Evolutionary conservation across 768 basidiomycete species (phyloP), one percentile per base, ranked within the genome.

Genomic region (Epithele typhae): DNA sequence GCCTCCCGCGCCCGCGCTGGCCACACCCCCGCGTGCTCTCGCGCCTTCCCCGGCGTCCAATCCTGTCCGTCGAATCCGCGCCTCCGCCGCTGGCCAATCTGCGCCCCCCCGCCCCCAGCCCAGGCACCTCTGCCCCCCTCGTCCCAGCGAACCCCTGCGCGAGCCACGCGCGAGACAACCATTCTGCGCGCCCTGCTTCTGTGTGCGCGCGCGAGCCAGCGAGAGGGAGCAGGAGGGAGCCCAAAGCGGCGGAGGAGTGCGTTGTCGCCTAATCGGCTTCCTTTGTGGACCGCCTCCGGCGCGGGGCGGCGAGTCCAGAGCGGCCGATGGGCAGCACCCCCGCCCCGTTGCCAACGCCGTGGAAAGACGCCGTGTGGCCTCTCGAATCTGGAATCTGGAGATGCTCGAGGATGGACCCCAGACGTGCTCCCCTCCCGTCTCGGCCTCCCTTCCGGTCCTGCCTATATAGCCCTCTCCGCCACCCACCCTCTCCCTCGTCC

Each of bases 251-350:
- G n/a, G n/a, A n/a, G n/a, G n/a, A n/a, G 43, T 46, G 45, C 36
- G 36, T 36, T 46, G 50, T 21, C 21, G 15, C 49, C 45, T 32
- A 46, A 43, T 38, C 30, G 27, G 45, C 44, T 30, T 27, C 38
- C 50, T 51, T 51, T 51, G 50, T 51, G 40, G n/a, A n/a, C n/a
- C n/a, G n/a, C n/a, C 41, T 46, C 44, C 45, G 38, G 11, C 37
- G 35, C 44, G 22, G 44, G 27, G 18, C 6, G 27, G 27, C 27
- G 8, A 7, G 27, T 15, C 46, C 23, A 40, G 46, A 25, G 40
- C 40, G 17, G n/a, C n/a, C n/a, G n/a, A n/a, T n/a, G n/a, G 22
- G 35, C 45, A 43, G 36, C 22, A 36, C 19, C 36, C 38, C 43
- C 42, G 35, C 37, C 37, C 45, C 36, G 49, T 51, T 46, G 50